Evolutionary conservation across 257 asterid genomes (phyloP), one percentile per base, ranked within the genome.

Genomic region (Solanum sitiens): DNA sequence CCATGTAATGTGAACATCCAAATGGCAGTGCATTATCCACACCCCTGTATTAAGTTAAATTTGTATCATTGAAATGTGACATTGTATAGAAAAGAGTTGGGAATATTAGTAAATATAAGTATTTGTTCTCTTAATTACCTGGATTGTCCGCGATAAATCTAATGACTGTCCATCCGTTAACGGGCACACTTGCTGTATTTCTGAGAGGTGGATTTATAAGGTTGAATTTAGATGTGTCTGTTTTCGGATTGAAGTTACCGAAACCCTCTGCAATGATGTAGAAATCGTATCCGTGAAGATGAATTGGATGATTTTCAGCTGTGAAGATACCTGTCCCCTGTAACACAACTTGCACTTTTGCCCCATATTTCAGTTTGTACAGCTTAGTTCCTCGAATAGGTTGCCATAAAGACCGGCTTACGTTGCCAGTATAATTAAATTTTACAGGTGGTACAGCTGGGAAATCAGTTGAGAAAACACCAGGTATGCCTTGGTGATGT

Each of bases 141-240:
- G 99, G 99, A 92, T 96, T 96, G 76, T 96, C 99, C 0, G 99
- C 98, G 2, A 95, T 94, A 14, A 96, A 96, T 93, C 99, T 89
- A 89, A 96, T 95, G 47, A 94, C 98, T 3, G 98, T 35, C 98
- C 99, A 96, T 16, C 99, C 99, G 13, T 92, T 92, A 83, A 96
- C 99, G 1, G 98, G 98, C 8, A 96, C 90, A 76, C 97, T 93
- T 0, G 91, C 98, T 1, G 99, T 96, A 75, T 95, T 96, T n/a
- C 99, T 82, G 14, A 90, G 87, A 14, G 99, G 99, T 40, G 99
- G 99, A 89, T 96, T 93, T 15, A 93, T 89, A 18, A 95, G 98
- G 90, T 97, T 95, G 86, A 93, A 97, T 75, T 93, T 94, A 8
- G 92, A 35, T 0, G 95, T 92, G 88, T 97, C 99, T 9, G 18